Percentiles rank a stretch among this genome's conserved stretches.
Evolutionary conservation across 345 rosid genomes (phyloP).

Genomic region (Schrenkiella parvula): DNA sequence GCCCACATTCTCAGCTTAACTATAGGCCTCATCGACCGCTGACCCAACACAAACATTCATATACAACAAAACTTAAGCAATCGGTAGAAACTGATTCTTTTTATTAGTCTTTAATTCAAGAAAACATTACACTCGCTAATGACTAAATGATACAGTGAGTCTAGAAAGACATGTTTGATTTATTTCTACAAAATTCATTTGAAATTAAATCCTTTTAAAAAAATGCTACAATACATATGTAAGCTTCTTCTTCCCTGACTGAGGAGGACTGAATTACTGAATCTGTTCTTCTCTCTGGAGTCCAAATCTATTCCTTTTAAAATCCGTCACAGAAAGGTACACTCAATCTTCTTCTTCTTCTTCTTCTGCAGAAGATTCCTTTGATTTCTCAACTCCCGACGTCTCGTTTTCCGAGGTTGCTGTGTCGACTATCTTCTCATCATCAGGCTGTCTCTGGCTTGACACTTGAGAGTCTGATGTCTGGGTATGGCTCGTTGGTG

Average conservation of each 20-base stretch:
- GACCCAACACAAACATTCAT: background rate
- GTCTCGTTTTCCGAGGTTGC: conserved; percentile 52
- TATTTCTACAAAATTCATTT: conserved; percentile 7
- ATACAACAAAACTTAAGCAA: background rate
- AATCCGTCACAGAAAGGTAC: conserved; percentile 16
- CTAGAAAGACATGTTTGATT: background rate
- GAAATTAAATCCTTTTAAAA: background rate
- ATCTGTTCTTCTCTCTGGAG: background rate
- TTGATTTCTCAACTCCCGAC: conserved; percentile 40
- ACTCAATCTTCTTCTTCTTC: conserved; percentile 33
- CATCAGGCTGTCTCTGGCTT: conserved; percentile 46
- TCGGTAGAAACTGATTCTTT: background rate
- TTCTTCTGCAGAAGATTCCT: conserved; percentile 54
- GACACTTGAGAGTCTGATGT: conserved; percentile 37
- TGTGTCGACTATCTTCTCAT: conserved; percentile 49
- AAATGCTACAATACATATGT: conserved; percentile 10
- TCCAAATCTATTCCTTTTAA: background rate
- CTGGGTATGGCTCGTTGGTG: conserved; percentile 19
- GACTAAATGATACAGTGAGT: background rate
- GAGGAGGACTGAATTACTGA: background rate
- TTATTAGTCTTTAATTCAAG: background rate
- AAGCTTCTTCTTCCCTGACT: background rate
- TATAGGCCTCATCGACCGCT: background rate
- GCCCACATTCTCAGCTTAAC: background rate
- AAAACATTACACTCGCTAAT: conserved; percentile 6